These are phyloP conservation scores for Eucalyptus dawsonii DNA, from an alignment of 345 rosid species.

Conservation along the genomic window DNA sequence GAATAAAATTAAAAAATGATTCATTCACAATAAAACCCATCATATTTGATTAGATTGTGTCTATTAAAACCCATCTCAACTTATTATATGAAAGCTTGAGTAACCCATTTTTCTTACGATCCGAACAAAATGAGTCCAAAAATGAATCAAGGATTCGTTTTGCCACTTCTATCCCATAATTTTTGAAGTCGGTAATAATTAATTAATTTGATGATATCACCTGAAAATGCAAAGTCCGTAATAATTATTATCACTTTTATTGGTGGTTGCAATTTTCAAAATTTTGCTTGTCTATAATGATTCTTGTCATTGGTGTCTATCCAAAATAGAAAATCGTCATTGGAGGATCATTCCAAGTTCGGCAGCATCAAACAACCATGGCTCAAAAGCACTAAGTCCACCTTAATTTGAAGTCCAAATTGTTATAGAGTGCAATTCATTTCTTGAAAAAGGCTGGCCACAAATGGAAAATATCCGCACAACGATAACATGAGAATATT, in stretches of 20 bases:
- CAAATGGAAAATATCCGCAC: not conserved
- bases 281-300: not conserved
- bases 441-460: not conserved
- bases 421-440: not conserved
- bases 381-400: not conserved
- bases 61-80: not conserved
- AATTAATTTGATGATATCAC: too few species aligned
- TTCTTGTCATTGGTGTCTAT: not conserved
- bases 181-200: rapidly evolving
- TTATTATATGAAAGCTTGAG: too few species aligned
- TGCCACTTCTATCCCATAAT: too few species aligned
- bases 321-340: not conserved
- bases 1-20: not conserved
- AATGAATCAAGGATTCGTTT: not conserved
- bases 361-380: not conserved
- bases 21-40: not conserved
- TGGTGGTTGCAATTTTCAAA: too few species aligned
- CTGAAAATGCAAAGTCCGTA: too few species aligned
- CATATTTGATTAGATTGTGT: not conserved
- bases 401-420: not conserved
- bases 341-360: not conserved
- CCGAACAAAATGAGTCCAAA: not conserved
- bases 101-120: not conserved
- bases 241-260: too few species aligned
- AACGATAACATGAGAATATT: not conserved